Percentiles rank a stretch among this genome's conserved stretches.
Evolutionary conservation across 1,139 yeast genomes (phyloP).

Genomic region (Magnusiomyces ingens): DNA sequence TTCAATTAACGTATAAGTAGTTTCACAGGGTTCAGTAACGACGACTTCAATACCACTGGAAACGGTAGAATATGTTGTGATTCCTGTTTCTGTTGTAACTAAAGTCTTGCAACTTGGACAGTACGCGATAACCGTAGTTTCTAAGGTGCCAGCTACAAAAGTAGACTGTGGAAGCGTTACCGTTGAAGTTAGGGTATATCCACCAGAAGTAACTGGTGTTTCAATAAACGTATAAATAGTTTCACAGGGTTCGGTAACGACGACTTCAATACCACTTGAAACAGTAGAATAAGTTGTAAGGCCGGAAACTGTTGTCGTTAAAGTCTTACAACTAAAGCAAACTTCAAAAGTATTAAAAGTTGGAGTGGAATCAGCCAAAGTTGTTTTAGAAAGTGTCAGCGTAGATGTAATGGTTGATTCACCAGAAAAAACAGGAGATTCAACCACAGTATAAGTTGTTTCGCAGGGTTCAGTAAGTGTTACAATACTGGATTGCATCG

Average conservation of each 20-base stretch:
- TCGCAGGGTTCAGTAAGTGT: no score
- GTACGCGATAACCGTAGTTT: background rate
- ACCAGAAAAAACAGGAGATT: no score
- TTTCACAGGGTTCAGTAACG: background rate
- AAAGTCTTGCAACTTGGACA: no score
- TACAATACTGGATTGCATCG: no score
- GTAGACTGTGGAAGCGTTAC: background rate
- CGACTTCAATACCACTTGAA: background rate
- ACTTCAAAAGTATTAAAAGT: no score
- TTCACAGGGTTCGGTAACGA: conserved; percentile 1
- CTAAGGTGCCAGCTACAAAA: background rate
- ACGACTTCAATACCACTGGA: background rate
- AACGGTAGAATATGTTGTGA: background rate
- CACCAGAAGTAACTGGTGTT: background rate
- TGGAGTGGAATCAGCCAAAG: no score
- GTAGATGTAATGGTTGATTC: no score
- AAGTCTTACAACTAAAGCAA: background rate
- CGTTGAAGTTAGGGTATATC: background rate
- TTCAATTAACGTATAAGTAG: background rate
- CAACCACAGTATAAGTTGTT: no score
- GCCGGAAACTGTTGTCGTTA: background rate
- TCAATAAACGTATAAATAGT: background rate
- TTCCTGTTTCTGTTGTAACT: background rate
- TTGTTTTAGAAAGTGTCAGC: no score
- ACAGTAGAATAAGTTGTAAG: background rate